Evolutionary conservation across 331 rosid species (phyloP), one percentile per base, ranked within the genome.

Genomic region (Pyracantha coccinea): DNA sequence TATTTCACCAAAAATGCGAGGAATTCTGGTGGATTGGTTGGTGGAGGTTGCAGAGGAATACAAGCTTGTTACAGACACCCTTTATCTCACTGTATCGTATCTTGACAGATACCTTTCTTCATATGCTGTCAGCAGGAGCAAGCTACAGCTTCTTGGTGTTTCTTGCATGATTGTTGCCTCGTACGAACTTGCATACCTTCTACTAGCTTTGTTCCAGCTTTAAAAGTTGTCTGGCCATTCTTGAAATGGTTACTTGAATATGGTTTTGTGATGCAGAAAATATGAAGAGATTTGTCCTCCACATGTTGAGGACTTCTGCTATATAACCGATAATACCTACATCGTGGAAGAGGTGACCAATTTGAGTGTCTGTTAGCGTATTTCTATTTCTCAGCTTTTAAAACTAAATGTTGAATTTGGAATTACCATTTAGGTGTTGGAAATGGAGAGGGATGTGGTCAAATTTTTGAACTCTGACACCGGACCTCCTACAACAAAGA

Each of bases 61-160:
- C 73, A 66, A 78, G 23, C 72, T 80, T 52, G 59, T 50, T 60
- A 57, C 82, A 7, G 87, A 80, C 73, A 77, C 87, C 21, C 16
- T 84, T 20, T 80, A 64, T 60, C 78, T 84, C 21, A 66, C 80
- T 11, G 84, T 74, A 5, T 77, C 80, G 19, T 77, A 68, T 64
- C 8, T 84, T 19, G 85, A 84, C 72, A 72, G 87, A 33, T 80
- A 69, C 70, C 83, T 84, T 38, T 84, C 87, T 58, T 17, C 67
- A 2, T 45, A 63, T 53, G 38, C 61, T 23, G 28, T 84, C 71
- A 31, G 52, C 63, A 64, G 54, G 61, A 59, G 44, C n/a, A 72
- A 66, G 64, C 72, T 84, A 27, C 86, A 82, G 68, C 83, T 82
- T 31, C 78, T 82, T 33, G 86, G 80, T 58, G 86, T 78, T 65